Evolutionary conservation across 805 yeast genomes (phyloP), one percentile per base, ranked within the genome.

Genomic region (Dipodascus geniculatus): DNA sequence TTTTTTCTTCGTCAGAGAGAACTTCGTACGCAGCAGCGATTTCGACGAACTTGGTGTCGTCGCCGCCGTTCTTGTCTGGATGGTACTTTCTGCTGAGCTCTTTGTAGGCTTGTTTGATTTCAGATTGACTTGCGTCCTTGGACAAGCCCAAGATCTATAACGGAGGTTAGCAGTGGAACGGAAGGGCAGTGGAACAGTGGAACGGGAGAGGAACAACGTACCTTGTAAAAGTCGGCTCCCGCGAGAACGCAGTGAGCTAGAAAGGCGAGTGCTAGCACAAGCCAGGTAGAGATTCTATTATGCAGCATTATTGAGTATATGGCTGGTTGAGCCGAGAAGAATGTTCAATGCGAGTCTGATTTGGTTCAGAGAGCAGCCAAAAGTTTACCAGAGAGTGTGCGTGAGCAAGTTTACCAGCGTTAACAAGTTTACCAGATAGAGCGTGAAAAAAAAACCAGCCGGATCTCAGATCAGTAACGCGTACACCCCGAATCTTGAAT

Each of bases 1-100:
- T 86, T 75, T 90, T 93, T 67, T 90, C 85, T 17, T 83, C 74
- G 66, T 90, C 97, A 9, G 87, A 78, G 58, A 91, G 75, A n/a
- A 88, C 75, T 71, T 91, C 98, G 68, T 91, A 91, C 0, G 98
- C 98, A 63, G 85, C 95, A 16, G 96, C 96, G 24, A 93, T 78
- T 68, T 89, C 95, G 51, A 93, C 83, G 66, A 90, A 93, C 69
- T 79, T 83, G 0, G 97, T 96, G 24, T 78, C 84, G 6, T 87
- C 62, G 61, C 83, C 79, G 3, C 83, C 85, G 65, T 91, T 93
- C 71, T 91, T 91, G 69, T 91, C 99, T 1, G 99, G 99, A 65
- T 91, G 99, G 68, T 79, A 88, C 64, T 86, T 86, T 66, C 87
- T 84, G 59, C 90, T 82, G 58, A 91, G 70, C 54, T 80, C 77